Evolutionary conservation across 148 eudicot genomes (phyloP), one percentile per base, ranked within the genome.

Genomic region (Beta vulgaris): DNA sequence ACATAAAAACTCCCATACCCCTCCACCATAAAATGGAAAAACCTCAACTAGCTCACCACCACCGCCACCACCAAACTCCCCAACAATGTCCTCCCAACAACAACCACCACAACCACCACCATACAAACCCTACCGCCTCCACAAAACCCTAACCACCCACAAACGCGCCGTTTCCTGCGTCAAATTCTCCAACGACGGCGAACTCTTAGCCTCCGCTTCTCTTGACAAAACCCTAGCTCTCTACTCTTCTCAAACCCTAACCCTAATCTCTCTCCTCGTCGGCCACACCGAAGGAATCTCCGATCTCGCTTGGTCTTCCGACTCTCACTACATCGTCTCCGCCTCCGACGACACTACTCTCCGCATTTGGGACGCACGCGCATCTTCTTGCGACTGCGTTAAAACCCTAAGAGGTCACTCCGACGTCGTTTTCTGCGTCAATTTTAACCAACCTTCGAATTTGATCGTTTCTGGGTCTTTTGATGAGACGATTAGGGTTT

Each of bases 231-330:
- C 93, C 81, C 83, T 94, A 31, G 86, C 87, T 34, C 63, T 94
- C 72, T 82, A 74, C 83, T 85, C 91, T 55, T 59, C 85, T 65
- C 77, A 85, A 83, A 78, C 91, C 82, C 89, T 91, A 76, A 49
- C 96, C 79, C 83, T 73, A 72, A 68, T 82, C 68, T 79, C 85
- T 71, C 82, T 72, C 68, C 78, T 94, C 28, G 14, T 64, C 69
- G 97, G 98, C 68, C 98, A 94, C 86, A 63, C 96, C 62, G 92
- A 78, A 6, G 98, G 98, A n/a, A 72, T 94, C 73, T 86, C 86
- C 75, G 98, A 94, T 71, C 86, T 94, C 44, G 86, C 97, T 10
- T 94, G 93, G 93, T 94, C 98, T 73, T 87, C 92, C 71, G 96
- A 91, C 53, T 86, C 90, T 46, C 90, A 83, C 75, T 95, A 95